Evolutionary conservation across 352 stramenopile genomes (phyloP), one percentile per base, ranked within the genome.

Genomic region (Aphanomyces stellatus): DNA sequence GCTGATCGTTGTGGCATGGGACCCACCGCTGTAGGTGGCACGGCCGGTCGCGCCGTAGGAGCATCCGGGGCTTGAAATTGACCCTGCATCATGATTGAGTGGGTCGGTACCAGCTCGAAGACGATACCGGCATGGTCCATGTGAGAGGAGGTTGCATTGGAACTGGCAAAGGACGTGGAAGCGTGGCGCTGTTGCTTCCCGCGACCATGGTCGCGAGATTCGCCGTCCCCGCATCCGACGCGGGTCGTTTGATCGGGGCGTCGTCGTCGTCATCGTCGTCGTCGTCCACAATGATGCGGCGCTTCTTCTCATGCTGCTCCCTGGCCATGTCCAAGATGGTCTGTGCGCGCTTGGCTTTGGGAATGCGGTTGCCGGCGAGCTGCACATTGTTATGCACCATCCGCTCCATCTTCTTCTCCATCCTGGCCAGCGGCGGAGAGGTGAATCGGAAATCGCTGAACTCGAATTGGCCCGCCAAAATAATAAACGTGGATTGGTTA

Each of bases 391-490:
- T 66, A 6, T 66, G 59, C 34, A 66, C 35, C 59, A 66, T 66
- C 46, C 57, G 59, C 35, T 66, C 59, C 59, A 66, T 66, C 59
- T 66, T 66, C 59, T 55, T 66, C 24, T 66, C 59, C 59, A 66
- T 66, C 19, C 31, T 62, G 31, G 31, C 17, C 22, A 13, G 41
- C 37, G 37, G n/a, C 13, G 13, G n/a, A n/a, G 37, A 17, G 37
- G 37, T 17, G 17, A 43, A 15, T 53, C 46, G 46, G 46, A 53
- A 53, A 53, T 22, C 46, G 22, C 46, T 53, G 17, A 19, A 46
- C 46, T 53, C 24, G 46, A 28, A 28, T 53, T 53, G 46, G 24
- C 46, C 46, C 46, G 46, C 46, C 46, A 53, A 53, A 53, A 53
- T 28, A 28, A 28, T 28, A 22, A 22, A 28, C 13, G 13, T 28